Evolutionary conservation across 495 filamentous ascomycete species (phyloP), one percentile per base, ranked within the genome.

Genomic region (Penicillium taxi): DNA sequence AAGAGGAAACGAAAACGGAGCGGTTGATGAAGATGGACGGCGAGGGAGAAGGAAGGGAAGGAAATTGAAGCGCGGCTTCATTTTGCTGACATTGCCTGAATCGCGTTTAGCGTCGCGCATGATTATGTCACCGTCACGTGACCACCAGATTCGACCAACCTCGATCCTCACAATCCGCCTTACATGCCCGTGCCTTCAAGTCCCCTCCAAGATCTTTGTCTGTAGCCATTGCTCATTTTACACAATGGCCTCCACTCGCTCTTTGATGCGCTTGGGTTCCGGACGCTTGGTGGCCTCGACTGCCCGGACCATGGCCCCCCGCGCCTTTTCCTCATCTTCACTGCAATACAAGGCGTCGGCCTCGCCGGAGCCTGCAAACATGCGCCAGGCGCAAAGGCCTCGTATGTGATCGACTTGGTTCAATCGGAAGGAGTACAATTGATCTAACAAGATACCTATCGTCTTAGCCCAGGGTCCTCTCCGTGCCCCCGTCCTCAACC

Each of bases 401-500:
- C 70, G 77, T 81, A 67, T 41, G 74, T 70, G 26, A 37, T 30
- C 26, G 36, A 13, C 21, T 30, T 6, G 24, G 17, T 25, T 39
- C 18, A n/a, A 35, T 14, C 20, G 27, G n/a, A 19, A 17, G 18
- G 6, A 14, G 22, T 46, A 37, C 31, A 49, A 50, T 47, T 45
- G 26, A 43, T 55, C 52, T 49, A 33, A 55, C 44, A 16, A 23
- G 41, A 29, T 32, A 19, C 33, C 17, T 6, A 29, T 34, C 26
- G 23, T 14, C 34, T 13, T 31, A 80, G 77, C 73, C 37, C 44
- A 62, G 42, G 78, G 75, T 30, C 69, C 77, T 52, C 77, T 90
- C 43, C 74, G 82, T 37, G 83, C 73, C 16, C 84, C 90, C 32
- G 64, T 91, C 42, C 75, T 96, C 48, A 96, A 96, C 67, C 90